Evolutionary conservation across 1,284 basidiomycete genomes (phyloP).

Genomic region (Macrocystidia cucumis): DNA sequence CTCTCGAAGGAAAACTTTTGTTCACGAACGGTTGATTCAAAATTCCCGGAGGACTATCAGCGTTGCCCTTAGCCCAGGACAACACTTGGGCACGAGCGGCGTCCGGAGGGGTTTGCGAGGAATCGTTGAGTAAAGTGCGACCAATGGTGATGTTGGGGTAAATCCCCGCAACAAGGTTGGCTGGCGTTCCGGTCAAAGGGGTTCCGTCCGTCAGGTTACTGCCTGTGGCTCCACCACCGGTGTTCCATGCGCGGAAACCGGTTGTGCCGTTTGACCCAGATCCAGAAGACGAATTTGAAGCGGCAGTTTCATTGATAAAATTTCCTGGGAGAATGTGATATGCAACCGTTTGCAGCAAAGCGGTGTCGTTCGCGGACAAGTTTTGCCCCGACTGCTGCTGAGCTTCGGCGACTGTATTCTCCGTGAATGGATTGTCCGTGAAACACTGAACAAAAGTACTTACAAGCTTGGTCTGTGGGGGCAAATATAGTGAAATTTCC

Average conservation of each 20-base stretch:
- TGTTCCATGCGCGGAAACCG: too few species aligned
- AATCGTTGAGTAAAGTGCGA: slow-evolving; percentile 49
- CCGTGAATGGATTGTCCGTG: too few species aligned
- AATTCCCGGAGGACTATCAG: slow-evolving; percentile 37
- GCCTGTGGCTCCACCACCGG: too few species aligned
- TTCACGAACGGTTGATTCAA: slow-evolving; percentile 49
- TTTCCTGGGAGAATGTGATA: slow-evolving; percentile 60
- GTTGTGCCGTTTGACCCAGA: too few species aligned
- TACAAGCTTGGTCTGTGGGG: slow-evolving; percentile 41
- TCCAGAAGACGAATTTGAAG: not conserved
- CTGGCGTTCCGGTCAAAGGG: too few species aligned
- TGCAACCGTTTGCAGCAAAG: slow-evolving; percentile 27
- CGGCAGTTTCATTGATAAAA: slow-evolving; percentile 27
- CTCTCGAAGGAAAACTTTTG: too few species aligned
- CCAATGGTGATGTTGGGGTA: slow-evolving; percentile 56
- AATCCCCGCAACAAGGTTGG: slow-evolving; percentile 23
- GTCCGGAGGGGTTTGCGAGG: slow-evolving; percentile 41
- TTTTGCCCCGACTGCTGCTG: too few species aligned
- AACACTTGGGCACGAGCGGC: slow-evolving; percentile 55
- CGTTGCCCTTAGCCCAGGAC: slow-evolving; percentile 40
- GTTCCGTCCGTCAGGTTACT: too few species aligned
- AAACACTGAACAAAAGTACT: slow-evolving; percentile 10
- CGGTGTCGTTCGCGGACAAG: slow-evolving; percentile 4
- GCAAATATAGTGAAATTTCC: slow-evolving; percentile 40
- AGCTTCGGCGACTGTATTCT: too few species aligned